Base-by-base conservation (phyloP, 192 early-diverging fungal species). In the Podila horticola region DNA sequence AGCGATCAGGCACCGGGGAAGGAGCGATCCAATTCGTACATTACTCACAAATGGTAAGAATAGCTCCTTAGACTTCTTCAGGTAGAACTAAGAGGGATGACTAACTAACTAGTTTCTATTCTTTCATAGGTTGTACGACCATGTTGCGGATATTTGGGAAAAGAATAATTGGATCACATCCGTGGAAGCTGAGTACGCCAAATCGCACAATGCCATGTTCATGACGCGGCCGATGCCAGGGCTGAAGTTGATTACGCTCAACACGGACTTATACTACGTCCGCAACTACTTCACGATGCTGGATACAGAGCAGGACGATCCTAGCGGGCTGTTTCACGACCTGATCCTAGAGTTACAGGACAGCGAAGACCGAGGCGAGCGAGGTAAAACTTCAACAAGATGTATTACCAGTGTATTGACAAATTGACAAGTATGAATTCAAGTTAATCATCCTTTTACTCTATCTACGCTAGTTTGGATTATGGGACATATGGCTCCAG, bases 261-360 rank as follows among this genome's bases (percentile, higher is more conserved):
- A 90, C 34, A 90, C 88, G 13, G 88, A 88, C 30, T 74, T 88
- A 41, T 90, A 86, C 49, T 88, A 90, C 52, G 82, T 75, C 24
- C 67, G 85, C 49, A 88, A 90, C 74, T 86, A 69, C 64, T 90
- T 81, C 71, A 79, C 83, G 4, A 84, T 87, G 79, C 61, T 85
- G 64, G 65, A 84, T 38, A 82, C 83, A 7, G 74, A 73, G 6
- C 67, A 84, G 45, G 77, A 74, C 62, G 86, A 90, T 45, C 86
- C 86, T 2, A 84, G 85, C 60, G 86, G 84, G 19, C 62, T 88
- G 15, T 83, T 90, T 20, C 52, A 69, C 12, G 86, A 87, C 72
- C 31, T 90, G 41, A 74, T 90, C 22, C n/a, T 72, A 3, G 75
- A 90, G 31, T 64, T 90, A 1, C 85, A 88, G 45, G 79, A 79